A percentile compares a stretch with the other conserved stretches of the same genome.
Evolutionary conservation across 2,329 filamentous ascomycete species (phyloP).

Genomic region (Fusarium torreyae): DNA sequence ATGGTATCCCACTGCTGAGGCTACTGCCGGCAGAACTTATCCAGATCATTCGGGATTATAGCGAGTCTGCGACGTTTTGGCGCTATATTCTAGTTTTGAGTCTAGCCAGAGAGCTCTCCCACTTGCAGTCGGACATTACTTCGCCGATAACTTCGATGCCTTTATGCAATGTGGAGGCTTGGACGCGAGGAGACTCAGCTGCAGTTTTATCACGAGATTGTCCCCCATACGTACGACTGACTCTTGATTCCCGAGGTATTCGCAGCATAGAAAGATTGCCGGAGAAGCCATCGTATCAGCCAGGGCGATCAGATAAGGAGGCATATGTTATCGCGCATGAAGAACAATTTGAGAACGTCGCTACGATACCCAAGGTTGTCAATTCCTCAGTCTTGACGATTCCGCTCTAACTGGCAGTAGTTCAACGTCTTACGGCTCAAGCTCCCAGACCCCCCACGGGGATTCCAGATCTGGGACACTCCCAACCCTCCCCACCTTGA

Average conservation of each 20-base stretch:
- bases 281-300: not conserved
- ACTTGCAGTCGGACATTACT: not conserved
- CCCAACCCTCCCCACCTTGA: conserved; percentile 15
- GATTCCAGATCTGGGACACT: conserved; percentile 27
- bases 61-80: conserved; percentile 16
- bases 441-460: not conserved
- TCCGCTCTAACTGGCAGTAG: conserved; percentile 3
- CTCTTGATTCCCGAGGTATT: conserved; percentile 15
- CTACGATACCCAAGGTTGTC: conserved; percentile 7
- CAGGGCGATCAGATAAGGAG: conserved; percentile 7
- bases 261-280: conserved; percentile 9
- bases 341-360: not conserved
- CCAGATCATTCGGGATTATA: conserved; percentile 16
- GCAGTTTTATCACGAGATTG: conserved; percentile 1
- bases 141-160: not conserved
- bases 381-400: too few species aligned
- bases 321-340: conserved; percentile 6
- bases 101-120: conserved; percentile 11
- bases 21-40: conserved; percentile 16
- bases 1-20: not conserved
- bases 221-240: conserved; percentile 3
- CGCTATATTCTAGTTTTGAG: conserved; percentile 8
- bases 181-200: conserved; percentile 6
- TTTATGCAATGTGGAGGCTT: conserved; percentile 14
- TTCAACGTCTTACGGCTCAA: conserved; percentile 12